Evolutionary conservation across 2,329 filamentous ascomycete species (phyloP).

Genomic region (Neofusicoccum kwambonambiense): DNA sequence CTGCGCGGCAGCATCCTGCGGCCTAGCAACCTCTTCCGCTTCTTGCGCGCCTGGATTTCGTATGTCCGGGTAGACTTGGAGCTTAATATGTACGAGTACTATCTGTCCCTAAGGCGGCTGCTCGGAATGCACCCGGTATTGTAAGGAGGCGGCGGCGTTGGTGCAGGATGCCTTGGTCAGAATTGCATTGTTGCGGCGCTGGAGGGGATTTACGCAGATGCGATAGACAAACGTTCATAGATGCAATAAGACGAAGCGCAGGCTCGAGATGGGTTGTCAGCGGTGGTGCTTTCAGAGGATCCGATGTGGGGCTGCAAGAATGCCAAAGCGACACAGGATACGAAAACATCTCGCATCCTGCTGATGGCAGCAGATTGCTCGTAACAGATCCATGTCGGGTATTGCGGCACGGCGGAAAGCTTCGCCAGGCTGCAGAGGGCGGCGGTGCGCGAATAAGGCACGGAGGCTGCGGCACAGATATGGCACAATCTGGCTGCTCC

Average conservation of each 20-base stretch:
- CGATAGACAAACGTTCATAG: background rate
- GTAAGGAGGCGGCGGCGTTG: background rate
- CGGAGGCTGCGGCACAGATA: constrained; percentile 6
- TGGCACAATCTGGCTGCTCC: background rate
- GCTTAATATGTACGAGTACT: constrained; percentile 58
- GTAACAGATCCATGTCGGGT: background rate
- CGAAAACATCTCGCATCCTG: background rate
- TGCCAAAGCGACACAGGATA: background rate
- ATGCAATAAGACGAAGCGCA: background rate
- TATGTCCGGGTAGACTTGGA: constrained; percentile 59
- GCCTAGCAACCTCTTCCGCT: constrained; percentile 52
- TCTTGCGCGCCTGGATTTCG: constrained; percentile 52
- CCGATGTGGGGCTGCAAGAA: background rate
- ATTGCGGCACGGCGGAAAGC: background rate
- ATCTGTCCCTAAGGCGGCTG: constrained; percentile 51
- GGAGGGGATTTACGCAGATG: background rate
- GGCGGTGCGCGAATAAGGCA: background rate
- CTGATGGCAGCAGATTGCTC: background rate
- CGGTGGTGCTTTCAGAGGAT: background rate
- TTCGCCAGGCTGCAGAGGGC: background rate
- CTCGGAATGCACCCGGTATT: constrained; percentile 43
- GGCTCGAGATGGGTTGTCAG: background rate
- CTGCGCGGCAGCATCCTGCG: constrained; percentile 53
- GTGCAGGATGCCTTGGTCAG: background rate
- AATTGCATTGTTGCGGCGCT: background rate